phyloP scores from a whole-genome alignment of 2,329 filamentous ascomycete genomes.

The Fusarium beomiforme region DNA sequence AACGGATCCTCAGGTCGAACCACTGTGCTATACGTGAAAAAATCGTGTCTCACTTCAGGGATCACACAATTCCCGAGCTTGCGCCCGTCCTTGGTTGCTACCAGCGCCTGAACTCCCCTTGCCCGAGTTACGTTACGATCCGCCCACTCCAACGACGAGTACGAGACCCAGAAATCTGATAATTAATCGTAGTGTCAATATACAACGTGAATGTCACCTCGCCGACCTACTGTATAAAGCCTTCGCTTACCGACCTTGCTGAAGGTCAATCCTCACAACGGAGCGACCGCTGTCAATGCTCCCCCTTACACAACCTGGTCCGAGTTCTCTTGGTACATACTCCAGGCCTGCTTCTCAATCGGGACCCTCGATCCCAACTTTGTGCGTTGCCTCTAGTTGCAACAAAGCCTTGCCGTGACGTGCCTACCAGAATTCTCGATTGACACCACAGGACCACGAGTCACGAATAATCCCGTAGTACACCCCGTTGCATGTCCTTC shows the following conservation, averaged over 20 bases:
- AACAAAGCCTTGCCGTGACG: fast-evolving
- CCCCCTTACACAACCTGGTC: too few relatives aligned
- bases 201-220: fast-evolving
- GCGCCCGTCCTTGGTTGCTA: fast-evolving
- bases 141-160: too few relatives aligned
- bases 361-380: neutral
- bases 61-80: fast-evolving
- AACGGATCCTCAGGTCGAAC: neutral
- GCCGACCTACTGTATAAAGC: fast-evolving
- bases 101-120: fast-evolving
- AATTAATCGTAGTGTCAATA: fast-evolving
- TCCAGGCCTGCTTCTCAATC: too few relatives aligned
- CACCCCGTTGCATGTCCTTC: fast-evolving
- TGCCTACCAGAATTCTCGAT: neutral
- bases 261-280: too few relatives aligned
- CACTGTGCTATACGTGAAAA: fast-evolving
- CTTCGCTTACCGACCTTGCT: too few relatives aligned
- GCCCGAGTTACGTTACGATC: neutral
- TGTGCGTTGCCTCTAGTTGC: fast-evolving
- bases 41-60: fast-evolving
- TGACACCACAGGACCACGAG: neutral
- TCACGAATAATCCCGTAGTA: fast-evolving
- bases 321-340: too few relatives aligned
- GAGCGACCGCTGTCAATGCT: too few relatives aligned
- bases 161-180: fast-evolving